Base-by-base conservation (phyloP, 306 rosid species). In the Prunus dulcis region DNA sequence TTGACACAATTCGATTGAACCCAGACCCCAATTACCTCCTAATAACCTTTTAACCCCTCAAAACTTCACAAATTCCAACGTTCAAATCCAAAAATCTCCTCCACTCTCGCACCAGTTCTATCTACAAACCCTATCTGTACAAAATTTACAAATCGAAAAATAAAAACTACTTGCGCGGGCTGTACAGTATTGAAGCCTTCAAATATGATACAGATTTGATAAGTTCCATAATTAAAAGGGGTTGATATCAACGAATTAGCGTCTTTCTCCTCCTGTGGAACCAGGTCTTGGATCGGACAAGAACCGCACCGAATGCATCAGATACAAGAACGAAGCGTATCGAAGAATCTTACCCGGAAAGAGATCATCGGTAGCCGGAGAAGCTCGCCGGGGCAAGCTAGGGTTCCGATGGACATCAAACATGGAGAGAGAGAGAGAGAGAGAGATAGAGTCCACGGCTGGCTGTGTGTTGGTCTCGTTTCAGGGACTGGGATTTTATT, bases 281-380 rank as follows among this genome's bases (percentile, higher is more conserved):
- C 95, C 95, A 88, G 88, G 89, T 79, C 67, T 91, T 89, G 79
- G 97, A 87, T 76, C 84, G 92, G 76, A 77, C 74, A 73, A 76
- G 84, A 62, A 67, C 80, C 3, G 71, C 79, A 50, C 72, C 79
- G 77, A 76, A 82, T 10, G 69, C 84, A 88, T 86, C 87, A 53
- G 56, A 75, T 43, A 64, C 77, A 69, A 50, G 68, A 65, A 32
- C 30, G 41, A 65, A 45, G 79, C 55, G 70, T 69, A 68, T 76
- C n/a, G 71, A 47, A 60, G 75, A 73, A 64, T 68, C 90, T 83
- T 69, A 91, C 90, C 90, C 83, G 71, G 46, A 64, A 69, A 57
- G 6, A 3, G 74, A 62, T 72, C 74, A 22, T 45, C 79, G 62
- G 61, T 30, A 28, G 69, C 73, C 84, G 87, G 89, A 64, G 78